Evolutionary conservation across 257 asterid genomes (phyloP).

Genomic region (Plantago major): DNA sequence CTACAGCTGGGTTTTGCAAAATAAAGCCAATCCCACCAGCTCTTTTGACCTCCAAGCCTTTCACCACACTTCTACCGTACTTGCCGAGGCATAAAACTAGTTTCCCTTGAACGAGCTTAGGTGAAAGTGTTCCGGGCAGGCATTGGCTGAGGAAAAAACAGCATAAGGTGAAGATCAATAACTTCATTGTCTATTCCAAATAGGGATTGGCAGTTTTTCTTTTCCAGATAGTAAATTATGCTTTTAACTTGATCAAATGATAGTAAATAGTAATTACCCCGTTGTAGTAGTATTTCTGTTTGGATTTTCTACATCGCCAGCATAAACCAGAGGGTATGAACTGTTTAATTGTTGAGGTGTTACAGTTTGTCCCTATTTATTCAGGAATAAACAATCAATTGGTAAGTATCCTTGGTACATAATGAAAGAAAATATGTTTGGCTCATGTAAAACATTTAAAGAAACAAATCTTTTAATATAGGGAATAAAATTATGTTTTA

Average conservation of each 20-base stretch:
- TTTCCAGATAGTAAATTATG: background rate
- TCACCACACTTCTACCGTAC: constrained; percentile 15
- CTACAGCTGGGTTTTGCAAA: constrained; percentile 12
- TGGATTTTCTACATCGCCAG: constrained; percentile 23
- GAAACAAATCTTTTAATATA: too few species aligned
- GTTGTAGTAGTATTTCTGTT: constrained; percentile 14
- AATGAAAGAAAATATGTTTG: too few species aligned
- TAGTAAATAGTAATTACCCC: constrained; percentile 22
- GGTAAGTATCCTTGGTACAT: too few species aligned
- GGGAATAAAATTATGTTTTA: background rate
- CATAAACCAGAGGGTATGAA: constrained; percentile 23
- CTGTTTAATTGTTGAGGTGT: constrained; percentile 16
- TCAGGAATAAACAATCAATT: background rate
- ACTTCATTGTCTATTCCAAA: too few species aligned
- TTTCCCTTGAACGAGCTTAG: constrained; percentile 29
- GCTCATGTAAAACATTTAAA: too few species aligned
- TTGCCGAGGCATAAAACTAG: constrained; percentile 29
- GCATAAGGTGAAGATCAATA: background rate
- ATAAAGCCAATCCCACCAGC: constrained; percentile 37
- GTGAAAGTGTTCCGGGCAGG: constrained; percentile 31
- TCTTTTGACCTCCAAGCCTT: constrained; percentile 30
- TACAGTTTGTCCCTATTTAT: constrained; percentile 30
- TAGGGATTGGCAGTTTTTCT: too few species aligned
- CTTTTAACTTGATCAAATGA: background rate
- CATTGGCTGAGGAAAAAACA: constrained; percentile 25